Evolutionary conservation across 257 asterid genomes (phyloP), one percentile per base, ranked within the genome.

Genomic region (Henckelia pumila): DNA sequence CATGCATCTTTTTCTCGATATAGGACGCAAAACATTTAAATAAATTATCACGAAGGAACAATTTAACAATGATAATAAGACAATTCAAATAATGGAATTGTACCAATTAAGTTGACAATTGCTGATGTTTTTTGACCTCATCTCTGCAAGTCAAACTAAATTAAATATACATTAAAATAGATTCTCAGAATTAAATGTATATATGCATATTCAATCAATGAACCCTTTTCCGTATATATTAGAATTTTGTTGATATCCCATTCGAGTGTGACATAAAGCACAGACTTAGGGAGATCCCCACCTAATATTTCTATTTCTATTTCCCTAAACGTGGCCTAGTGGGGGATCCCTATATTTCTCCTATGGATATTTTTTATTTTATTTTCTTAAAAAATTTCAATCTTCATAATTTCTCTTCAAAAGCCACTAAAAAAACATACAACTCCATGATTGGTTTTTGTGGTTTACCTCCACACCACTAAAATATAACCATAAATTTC

Each of bases 91-190:
- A 29, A 19, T 80, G 85, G 86, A 64, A 58, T 62, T 49, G 16
- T 72, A 78, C 79, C 87, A 13, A 56, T 75, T 74, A 59, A 69
- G 68, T 87, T 77, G 95, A 81, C 81, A 74, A 79, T 52, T 53
- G 79, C 6, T 44, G 79, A 84, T 69, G 76, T 37, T 56, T 65
- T 72, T 64, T 84, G 85, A 82, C 78, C 75, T 71, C 75, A 71
- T 75, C 76, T 49, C 61, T 65, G 19, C 14, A 69, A 83, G 83
- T 85, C 87, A 77, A 79, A 79, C 37, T 52, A 37, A 59, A 75
- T 5, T 69, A 59, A 30, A 71, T 76, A 25, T 64, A n/a, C n/a
- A 60, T 72, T 74, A 35, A 66, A 50, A 61, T 40, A 69, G 63
- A 75, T 70, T 77, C 81, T 75, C 29, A 66, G 33, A 13, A 49